A percentile compares a stretch with the other conserved stretches of the same genome.
These are phyloP conservation scores for Gymnopilus dilepis DNA, from an alignment of 768 basidiomycete species.

Conservation along the genomic window DNA sequence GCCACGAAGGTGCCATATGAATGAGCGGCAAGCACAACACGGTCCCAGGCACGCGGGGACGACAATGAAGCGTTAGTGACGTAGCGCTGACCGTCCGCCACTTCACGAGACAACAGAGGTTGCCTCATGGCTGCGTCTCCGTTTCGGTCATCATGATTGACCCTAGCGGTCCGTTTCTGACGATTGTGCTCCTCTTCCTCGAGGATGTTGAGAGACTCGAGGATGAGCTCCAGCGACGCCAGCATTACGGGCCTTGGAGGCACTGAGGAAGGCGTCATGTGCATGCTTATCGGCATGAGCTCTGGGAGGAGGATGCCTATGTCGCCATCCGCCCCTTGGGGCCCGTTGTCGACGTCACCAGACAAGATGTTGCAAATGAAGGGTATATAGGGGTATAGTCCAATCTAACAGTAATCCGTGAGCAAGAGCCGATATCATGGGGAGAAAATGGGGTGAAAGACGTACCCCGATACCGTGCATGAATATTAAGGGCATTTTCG, in stretches of 20 bases:
- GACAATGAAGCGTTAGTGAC: too few relatives aligned
- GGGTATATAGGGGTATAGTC: slow-evolving; percentile 58
- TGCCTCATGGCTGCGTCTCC: neutral
- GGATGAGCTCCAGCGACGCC: slow-evolving; percentile 46
- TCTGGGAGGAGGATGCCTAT: slow-evolving; percentile 66
- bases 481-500: slow-evolving; percentile 62
- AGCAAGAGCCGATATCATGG: neutral
- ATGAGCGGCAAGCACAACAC: slow-evolving; percentile 56
- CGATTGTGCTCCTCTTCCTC: neutral
- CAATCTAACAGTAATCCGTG: slow-evolving; percentile 48
- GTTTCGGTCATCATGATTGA: neutral
- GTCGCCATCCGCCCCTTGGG: slow-evolving; percentile 43
- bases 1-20: slow-evolving; percentile 68
- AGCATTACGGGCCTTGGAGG: slow-evolving; percentile 47
- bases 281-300: slow-evolving; percentile 63
- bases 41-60: slow-evolving; percentile 23
- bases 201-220: slow-evolving; percentile 41
- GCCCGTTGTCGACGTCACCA: neutral
- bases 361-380: slow-evolving; percentile 42
- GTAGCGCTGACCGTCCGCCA: neutral
- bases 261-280: slow-evolving; percentile 56
- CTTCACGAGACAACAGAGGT: neutral
- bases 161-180: neutral
- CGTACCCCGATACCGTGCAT: slow-evolving; percentile 72
- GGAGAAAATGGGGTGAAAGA: slow-evolving; percentile 11